Evolutionary conservation across 108 stramenopile genomes (phyloP).

Genomic region (Pseudonitzschia multistriata): DNA sequence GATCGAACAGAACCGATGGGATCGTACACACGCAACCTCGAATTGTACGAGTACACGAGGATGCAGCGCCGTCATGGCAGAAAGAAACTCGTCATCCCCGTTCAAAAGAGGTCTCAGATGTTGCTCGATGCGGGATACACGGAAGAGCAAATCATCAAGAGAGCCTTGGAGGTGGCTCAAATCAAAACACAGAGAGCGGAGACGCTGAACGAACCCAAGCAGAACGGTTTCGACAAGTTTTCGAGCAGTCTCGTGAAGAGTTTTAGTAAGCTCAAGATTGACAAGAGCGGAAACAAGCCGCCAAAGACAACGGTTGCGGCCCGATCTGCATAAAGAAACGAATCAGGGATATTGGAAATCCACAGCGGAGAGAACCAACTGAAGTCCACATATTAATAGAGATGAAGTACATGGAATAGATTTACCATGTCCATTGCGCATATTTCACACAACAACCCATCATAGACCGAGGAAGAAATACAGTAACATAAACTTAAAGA

Average conservation of each 20-base stretch:
- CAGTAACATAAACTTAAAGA: too few relatives aligned
- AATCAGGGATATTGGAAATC: background rate
- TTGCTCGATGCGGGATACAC: conserved; percentile 26
- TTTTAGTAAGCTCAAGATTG: conserved; percentile 2
- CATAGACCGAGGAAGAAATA: too few relatives aligned
- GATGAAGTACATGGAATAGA: background rate
- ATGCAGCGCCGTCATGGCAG: conserved; percentile 11
- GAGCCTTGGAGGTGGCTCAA: conserved; percentile 18
- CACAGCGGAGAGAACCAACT: too few relatives aligned
- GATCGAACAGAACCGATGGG: conserved; percentile 3
- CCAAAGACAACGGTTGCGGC: conserved; percentile 19
- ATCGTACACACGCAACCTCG: conserved; percentile 12
- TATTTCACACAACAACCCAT: too few relatives aligned
- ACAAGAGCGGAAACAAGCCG: conserved; percentile 7
- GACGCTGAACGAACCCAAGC: conserved; percentile 2
- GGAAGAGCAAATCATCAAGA: conserved; percentile 19
- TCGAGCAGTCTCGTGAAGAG: background rate
- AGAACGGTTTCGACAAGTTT: conserved; percentile 1
- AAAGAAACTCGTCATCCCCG: conserved; percentile 25
- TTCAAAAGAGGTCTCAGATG: conserved; percentile 28
- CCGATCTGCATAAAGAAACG: conserved; percentile 18
- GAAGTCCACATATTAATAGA: too few relatives aligned
- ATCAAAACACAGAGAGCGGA: conserved; percentile 25
- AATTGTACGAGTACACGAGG: conserved; percentile 25
- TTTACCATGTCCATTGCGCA: too few relatives aligned